Evolutionary conservation across 176 grass and related monocot species (phyloP).

Genomic region (Luzula sylvatica): DNA sequence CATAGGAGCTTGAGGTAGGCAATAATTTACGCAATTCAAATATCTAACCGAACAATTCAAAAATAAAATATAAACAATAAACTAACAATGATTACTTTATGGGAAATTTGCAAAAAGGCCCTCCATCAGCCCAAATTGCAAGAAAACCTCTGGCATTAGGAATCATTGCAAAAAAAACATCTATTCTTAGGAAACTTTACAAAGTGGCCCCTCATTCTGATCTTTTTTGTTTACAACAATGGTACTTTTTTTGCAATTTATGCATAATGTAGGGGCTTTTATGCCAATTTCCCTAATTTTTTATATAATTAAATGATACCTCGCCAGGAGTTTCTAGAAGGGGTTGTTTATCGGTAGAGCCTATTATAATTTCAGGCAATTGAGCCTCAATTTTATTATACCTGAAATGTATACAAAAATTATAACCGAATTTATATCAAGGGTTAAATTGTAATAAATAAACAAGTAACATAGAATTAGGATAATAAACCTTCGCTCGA

Average conservation of each 20-base stretch:
- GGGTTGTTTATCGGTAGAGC: slow-evolving; percentile 74
- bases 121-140: too few species aligned
- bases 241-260: too few species aligned
- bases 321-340: slow-evolving; percentile 95
- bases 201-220: too few species aligned
- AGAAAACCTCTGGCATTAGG: too few species aligned
- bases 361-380: slow-evolving; percentile 47
- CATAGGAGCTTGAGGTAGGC: slow-evolving; percentile 75
- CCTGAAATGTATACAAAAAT: slow-evolving; percentile 25
- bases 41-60: slow-evolving; percentile 52
- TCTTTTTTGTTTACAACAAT: too few species aligned
- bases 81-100: too few species aligned
- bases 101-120: too few species aligned
- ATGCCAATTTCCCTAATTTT: too few species aligned
- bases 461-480: slow-evolving; percentile 9
- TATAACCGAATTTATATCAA: background rate
- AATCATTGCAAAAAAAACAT: too few species aligned
- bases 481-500: slow-evolving; percentile 53
- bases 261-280: too few species aligned
- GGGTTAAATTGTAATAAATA: background rate
- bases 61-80: slow-evolving; percentile 20
- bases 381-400: slow-evolving; percentile 39
- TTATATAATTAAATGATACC: slow-evolving; percentile 18
- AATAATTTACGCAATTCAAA: slow-evolving; percentile 93
- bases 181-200: too few species aligned